A percentile compares a stretch with the other conserved stretches of the same genome.
phyloP scores from a whole-genome alignment of 2,329 filamentous ascomycete genomes.

The Zopfia rhizophila region DNA sequence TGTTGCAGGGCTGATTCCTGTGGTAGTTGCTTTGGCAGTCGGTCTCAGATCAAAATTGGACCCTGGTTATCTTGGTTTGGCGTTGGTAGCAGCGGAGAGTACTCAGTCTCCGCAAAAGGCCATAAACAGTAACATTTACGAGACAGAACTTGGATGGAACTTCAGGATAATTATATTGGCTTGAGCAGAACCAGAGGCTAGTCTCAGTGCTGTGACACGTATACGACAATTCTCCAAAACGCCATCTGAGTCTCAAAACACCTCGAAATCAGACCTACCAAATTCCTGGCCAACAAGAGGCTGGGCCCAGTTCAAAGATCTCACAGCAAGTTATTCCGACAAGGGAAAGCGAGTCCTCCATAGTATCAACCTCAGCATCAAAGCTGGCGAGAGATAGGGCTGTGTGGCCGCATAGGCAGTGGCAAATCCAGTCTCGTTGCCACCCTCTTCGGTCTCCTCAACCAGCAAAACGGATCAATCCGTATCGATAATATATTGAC shows the following conservation, averaged over 20 bases:
- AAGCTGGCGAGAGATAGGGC: slow-evolving; percentile 55
- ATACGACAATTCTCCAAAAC: slow-evolving; percentile 92
- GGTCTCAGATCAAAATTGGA: slow-evolving; percentile 76
- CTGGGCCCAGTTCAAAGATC: slow-evolving; percentile 47
- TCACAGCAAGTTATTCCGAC: slow-evolving; percentile 49
- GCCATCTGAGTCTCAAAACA: slow-evolving; percentile 89
- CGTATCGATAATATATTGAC: slow-evolving; percentile 58
- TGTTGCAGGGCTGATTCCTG: slow-evolving; percentile 87
- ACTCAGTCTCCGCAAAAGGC: slow-evolving; percentile 89
- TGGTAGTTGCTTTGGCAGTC: slow-evolving; percentile 81
- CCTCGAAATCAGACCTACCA: slow-evolving; percentile 67
- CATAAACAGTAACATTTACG: slow-evolving; percentile 82
- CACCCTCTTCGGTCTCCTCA: slow-evolving; percentile 54
- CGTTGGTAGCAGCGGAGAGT: slow-evolving; percentile 94
- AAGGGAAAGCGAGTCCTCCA: slow-evolving; percentile 45
- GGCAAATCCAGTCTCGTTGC: slow-evolving; percentile 57
- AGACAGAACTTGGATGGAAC: slow-evolving; percentile 93
- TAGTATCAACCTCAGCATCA: slow-evolving; percentile 55
- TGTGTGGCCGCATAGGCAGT: slow-evolving; percentile 63
- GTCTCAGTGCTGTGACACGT: slow-evolving; percentile 93
- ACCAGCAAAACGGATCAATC: slow-evolving; percentile 52
- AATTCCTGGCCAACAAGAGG: slow-evolving; percentile 52
- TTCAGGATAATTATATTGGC: slow-evolving; percentile 83
- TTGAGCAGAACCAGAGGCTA: slow-evolving; percentile 80
- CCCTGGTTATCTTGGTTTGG: slow-evolving; percentile 82